Conservation (phyloP, 164 flowering plant genomes). For the Chloranthus sessilifolius region DNA sequence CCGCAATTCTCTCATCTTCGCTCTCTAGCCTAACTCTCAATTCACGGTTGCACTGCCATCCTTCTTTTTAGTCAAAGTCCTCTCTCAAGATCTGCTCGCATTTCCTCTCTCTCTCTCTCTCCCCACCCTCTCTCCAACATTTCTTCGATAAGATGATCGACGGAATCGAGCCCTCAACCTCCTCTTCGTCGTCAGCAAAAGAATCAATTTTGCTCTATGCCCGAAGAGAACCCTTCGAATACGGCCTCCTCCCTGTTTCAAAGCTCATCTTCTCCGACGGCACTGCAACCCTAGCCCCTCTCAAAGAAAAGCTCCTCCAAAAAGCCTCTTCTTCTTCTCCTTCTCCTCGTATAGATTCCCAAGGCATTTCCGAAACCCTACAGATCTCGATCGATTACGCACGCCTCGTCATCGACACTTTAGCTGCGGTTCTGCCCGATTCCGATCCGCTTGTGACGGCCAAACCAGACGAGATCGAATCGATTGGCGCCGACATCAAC, state of each 20-base stretch:
- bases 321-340: constrained; percentile 6
- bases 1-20: too few relatives aligned
- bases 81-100: constrained; percentile 1
- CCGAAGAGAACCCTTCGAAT: constrained; percentile 84
- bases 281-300: constrained; percentile 47
- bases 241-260: constrained; percentile 85
- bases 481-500: constrained; percentile 54
- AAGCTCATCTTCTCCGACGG: constrained; percentile 86
- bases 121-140: neutral
- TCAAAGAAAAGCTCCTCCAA: constrained; percentile 42
- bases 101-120: neutral
- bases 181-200: constrained; percentile 22
- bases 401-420: constrained; percentile 67
- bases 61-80: too few relatives aligned
- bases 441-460: constrained; percentile 45
- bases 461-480: constrained; percentile 31
- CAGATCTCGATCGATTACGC: constrained; percentile 81
- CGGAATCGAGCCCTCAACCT: constrained; percentile 26
- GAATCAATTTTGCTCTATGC: constrained; percentile 33
- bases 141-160: constrained; percentile 12
- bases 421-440: constrained; percentile 61
- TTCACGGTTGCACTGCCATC: too few relatives aligned
- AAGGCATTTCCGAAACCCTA: constrained; percentile 45
- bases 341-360: constrained; percentile 32
- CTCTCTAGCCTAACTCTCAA: too few relatives aligned